phyloP scores from a whole-genome alignment of 2,329 filamentous ascomycete genomes.

The Aureobasidium sp. region DNA sequence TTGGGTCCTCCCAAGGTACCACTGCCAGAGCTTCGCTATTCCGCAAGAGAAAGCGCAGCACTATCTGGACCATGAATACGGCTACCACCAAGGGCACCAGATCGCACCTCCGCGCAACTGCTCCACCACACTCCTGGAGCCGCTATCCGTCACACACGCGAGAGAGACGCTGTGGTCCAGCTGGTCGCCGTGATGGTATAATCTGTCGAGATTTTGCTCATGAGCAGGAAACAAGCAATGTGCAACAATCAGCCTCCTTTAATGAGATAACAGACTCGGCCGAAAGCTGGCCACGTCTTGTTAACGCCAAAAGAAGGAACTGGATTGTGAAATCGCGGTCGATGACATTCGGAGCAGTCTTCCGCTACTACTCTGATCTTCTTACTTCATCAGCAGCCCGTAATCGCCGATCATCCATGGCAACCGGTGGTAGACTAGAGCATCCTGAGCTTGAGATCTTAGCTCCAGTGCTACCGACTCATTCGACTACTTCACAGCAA shows the following conservation, averaged over 20 bases:
- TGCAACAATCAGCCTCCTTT: neutral
- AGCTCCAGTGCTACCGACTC: slow-evolving; percentile 24
- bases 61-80: neutral
- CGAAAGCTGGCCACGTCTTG: neutral
- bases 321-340: slow-evolving; percentile 9
- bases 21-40: neutral
- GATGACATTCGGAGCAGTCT: slow-evolving; percentile 21
- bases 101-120: slow-evolving; percentile 15
- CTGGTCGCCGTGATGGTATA: slow-evolving; percentile 30
- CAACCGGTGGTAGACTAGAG: slow-evolving; percentile 33
- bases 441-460: slow-evolving; percentile 41
- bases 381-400: slow-evolving; percentile 35
- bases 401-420: slow-evolving; percentile 36
- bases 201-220: slow-evolving; percentile 32
- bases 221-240: neutral
- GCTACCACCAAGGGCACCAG: neutral
- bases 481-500: neutral
- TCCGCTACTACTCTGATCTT: slow-evolving; percentile 36
- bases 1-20: neutral
- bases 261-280: neutral
- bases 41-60: neutral
- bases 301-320: slow-evolving; percentile 3
- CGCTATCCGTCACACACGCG: slow-evolving; percentile 39
- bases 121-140: slow-evolving; percentile 31
- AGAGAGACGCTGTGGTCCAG: slow-evolving; percentile 30